These are phyloP conservation scores for Neospermospora avenae DNA, from an alignment of 2,329 filamentous ascomycete species.

Conservation along the genomic window DNA sequence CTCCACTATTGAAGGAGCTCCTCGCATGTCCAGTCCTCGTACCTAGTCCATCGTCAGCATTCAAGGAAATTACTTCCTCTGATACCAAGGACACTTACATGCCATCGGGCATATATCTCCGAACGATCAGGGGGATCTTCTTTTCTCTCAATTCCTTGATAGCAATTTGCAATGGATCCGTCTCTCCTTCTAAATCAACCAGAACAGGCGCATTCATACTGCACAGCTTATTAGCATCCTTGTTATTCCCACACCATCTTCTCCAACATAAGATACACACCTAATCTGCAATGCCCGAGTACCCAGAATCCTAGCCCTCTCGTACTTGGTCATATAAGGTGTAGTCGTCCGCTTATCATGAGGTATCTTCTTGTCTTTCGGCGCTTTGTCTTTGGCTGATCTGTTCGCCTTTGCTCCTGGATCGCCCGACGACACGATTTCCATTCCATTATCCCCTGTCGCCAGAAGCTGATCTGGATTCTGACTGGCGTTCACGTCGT, in stretches of 20 bases:
- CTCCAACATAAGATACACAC: constrained; percentile 45
- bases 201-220: constrained; percentile 98
- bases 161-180: constrained; percentile 94
- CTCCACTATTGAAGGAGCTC: constrained; percentile 61
- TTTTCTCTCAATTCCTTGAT: constrained; percentile 97
- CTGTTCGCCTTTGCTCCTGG: constrained; percentile 56
- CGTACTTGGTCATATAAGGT: constrained; percentile 99
- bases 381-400: constrained; percentile 52
- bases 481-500: constrained; percentile 52
- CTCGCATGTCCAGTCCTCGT: constrained; percentile 99
- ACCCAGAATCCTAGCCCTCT: constrained; percentile 87
- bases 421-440: constrained; percentile 46
- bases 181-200: constrained; percentile 95
- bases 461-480: constrained; percentile 46
- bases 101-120: constrained; percentile 94
- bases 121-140: constrained; percentile 95
- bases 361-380: constrained; percentile 83
- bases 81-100: constrained; percentile 58
- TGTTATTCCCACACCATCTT: neutral
- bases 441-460: constrained; percentile 40
- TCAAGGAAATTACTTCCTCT: neutral
- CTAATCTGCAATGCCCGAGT: constrained; percentile 95
- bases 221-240: constrained; percentile 4
- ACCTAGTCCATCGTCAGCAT: constrained; percentile 40
- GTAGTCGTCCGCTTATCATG: constrained; percentile 87